phyloP scores from a whole-genome alignment of 495 filamentous ascomycete species.

The Daldinia childiae region DNA sequence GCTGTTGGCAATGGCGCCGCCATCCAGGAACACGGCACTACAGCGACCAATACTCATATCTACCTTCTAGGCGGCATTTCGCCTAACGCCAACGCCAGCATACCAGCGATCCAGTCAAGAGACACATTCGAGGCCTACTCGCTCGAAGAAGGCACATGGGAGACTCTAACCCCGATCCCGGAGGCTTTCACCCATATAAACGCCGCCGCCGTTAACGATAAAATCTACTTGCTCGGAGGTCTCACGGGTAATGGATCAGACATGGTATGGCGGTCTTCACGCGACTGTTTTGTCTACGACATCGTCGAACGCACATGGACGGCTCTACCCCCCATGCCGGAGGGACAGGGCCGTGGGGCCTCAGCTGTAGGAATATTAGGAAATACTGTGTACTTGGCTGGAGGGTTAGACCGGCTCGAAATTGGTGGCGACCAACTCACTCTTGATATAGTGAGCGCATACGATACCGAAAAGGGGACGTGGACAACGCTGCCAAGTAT shows the following conservation, averaged over 20 bases:
- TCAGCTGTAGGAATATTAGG: neutral
- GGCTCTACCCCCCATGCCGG: neutral
- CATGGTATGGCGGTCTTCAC: slow-evolving; percentile 25
- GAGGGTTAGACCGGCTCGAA: neutral
- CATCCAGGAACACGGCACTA: slow-evolving; percentile 44
- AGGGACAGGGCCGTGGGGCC: neutral
- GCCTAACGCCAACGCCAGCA: neutral
- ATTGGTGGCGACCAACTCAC: neutral
- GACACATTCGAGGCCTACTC: slow-evolving; percentile 31
- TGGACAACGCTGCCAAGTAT: slow-evolving; percentile 19
- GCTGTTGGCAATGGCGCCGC: slow-evolving; percentile 23
- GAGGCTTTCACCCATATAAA: neutral
- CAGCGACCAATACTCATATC: slow-evolving; percentile 35
- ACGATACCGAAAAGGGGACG: neutral
- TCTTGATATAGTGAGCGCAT: neutral
- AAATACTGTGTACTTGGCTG: neutral
- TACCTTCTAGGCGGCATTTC: slow-evolving; percentile 44
- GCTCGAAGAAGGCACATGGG: slow-evolving; percentile 44
- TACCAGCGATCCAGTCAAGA: slow-evolving; percentile 7
- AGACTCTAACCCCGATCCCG: slow-evolving; percentile 27
- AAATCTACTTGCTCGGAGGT: slow-evolving; percentile 53
- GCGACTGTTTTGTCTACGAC: slow-evolving; percentile 6
- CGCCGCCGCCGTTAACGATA: slow-evolving; percentile 42
- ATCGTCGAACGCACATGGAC: neutral
- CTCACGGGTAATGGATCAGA: slow-evolving; percentile 31